Evolutionary conservation across 352 stramenopile species (phyloP).

Genomic region (Phytophthora tentaculata): DNA sequence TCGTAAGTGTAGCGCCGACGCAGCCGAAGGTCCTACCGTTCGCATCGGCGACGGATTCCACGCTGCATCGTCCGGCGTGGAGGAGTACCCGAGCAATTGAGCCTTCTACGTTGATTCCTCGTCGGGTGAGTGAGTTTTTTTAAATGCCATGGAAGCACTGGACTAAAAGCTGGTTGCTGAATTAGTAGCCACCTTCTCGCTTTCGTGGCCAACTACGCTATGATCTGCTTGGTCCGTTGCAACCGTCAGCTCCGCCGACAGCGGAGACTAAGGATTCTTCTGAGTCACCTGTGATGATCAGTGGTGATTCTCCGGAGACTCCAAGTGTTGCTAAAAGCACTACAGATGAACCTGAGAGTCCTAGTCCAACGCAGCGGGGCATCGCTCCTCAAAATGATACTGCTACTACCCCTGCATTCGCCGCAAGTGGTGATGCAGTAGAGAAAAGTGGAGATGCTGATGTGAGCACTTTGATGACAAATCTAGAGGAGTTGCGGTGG

Average conservation of each 20-base stretch:
- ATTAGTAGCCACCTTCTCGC: constrained; percentile 47
- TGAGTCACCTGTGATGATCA: background rate
- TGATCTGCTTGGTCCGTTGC: constrained; percentile 28
- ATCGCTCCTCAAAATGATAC: background rate
- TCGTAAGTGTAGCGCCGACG: constrained; percentile 3
- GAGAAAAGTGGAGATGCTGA: background rate
- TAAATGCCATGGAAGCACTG: background rate
- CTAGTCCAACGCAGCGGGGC: background rate
- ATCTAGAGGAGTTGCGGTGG: constrained; percentile 76
- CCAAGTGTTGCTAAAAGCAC: background rate
- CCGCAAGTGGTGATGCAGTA: background rate
- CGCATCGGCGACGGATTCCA: constrained; percentile 59
- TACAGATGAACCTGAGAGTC: background rate
- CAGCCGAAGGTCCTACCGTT: constrained; percentile 46
- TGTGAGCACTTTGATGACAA: constrained; percentile 31
- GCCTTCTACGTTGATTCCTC: constrained; percentile 22
- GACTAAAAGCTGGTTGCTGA: background rate
- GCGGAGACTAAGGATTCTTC: background rate
- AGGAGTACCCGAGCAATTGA: constrained; percentile 45
- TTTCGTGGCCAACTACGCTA: constrained; percentile 45
- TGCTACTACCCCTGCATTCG: background rate
- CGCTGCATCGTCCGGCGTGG: constrained; percentile 61
- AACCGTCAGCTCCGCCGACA: constrained; percentile 1
- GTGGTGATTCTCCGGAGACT: background rate
- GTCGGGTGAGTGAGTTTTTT: constrained; percentile 38